Evolutionary conservation across 2,329 filamentous ascomycete genomes (phyloP), one percentile per base, ranked within the genome.

Genomic region (Clathrospora elynae): DNA sequence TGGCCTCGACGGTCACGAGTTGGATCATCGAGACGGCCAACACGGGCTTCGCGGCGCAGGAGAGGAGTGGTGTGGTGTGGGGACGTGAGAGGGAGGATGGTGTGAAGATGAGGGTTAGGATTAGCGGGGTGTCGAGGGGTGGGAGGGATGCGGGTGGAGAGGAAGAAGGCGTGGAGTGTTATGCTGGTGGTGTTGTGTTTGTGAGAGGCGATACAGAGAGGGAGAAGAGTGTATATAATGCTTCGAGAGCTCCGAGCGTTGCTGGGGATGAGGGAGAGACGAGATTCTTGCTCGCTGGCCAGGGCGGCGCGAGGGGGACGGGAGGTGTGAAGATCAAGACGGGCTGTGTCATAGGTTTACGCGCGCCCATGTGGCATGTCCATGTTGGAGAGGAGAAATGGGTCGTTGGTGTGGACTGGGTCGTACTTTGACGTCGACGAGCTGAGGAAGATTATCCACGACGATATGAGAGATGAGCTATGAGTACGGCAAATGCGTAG

Each of bases 11-110:
- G 33, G 59, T 80, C 19, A 71, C 77, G 34, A 65, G 70, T 11
- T 81, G 78, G 78, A 66, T 82, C 9, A 62, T 81, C 11, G 76
- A 78, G 24, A 51, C 62, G 3, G 66, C 66, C 6, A 58, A 56
- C 29, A 54, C 55, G 3, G 57, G 59, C 0, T 55, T 51, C 12
- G 49, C 48, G 5, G 51, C 53, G 7, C 50, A 53, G 12, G 53
- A 46, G 4, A 46, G 41, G n/a, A 42, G 20, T 16, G 34, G 18
- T 13, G 49, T 50, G 9, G 35, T 43, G 2, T 53, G 48, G 42
- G 59, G 45, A 3, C 35, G 57, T 1, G 59, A 60, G 3, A 53
- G 40, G 14, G 60, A 66, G 2, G 55, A 65, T 12, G 64, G 62
- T 5, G 55, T 66, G 6, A 56, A 44, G 42, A 7, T 65, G 6